phyloP scores from a whole-genome alignment of 1,139 yeast species.

The Candida sanyaensis region DNA sequence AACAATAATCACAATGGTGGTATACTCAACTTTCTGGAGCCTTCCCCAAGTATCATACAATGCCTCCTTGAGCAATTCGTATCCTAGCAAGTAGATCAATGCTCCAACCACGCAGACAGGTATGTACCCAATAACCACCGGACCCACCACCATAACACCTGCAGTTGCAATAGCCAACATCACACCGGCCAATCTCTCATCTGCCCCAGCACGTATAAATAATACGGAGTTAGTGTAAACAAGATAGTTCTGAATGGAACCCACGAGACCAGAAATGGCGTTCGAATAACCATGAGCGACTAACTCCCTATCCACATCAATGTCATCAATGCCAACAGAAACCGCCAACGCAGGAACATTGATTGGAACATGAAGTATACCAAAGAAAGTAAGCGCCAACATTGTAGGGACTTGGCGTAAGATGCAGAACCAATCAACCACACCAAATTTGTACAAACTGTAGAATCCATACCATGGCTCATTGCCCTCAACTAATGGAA shows the following conservation, averaged over 20 bases:
- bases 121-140: conserved; percentile 87
- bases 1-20: conserved; percentile 81
- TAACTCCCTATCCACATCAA: conserved; percentile 89
- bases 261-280: conserved; percentile 76
- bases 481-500: conserved; percentile 61
- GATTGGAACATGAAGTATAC: conserved; percentile 93
- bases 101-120: conserved; percentile 97
- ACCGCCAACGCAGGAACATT: conserved; percentile 97
- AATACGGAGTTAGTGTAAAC: conserved; percentile 93
- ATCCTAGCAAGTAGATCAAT: conserved; percentile 83
- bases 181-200: conserved; percentile 83
- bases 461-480: conserved; percentile 93
- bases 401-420: conserved; percentile 80
- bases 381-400: conserved; percentile 94
- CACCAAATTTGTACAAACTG: conserved; percentile 62
- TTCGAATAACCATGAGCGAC: conserved; percentile 97
- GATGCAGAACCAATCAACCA: conserved; percentile 75
- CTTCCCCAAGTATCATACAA: conserved; percentile 81
- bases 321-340: conserved; percentile 79
- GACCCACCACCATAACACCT: conserved; percentile 83
- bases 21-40: conserved; percentile 73
- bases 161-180: conserved; percentile 82
- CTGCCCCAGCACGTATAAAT: conserved; percentile 93
- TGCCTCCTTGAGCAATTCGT: conserved; percentile 86
- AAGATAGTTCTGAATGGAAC: conserved; percentile 89